Evolutionary conservation across 2,329 filamentous ascomycete species (phyloP), one percentile per base, ranked within the genome.

Genomic region (Colletotrichum tamarilloi): DNA sequence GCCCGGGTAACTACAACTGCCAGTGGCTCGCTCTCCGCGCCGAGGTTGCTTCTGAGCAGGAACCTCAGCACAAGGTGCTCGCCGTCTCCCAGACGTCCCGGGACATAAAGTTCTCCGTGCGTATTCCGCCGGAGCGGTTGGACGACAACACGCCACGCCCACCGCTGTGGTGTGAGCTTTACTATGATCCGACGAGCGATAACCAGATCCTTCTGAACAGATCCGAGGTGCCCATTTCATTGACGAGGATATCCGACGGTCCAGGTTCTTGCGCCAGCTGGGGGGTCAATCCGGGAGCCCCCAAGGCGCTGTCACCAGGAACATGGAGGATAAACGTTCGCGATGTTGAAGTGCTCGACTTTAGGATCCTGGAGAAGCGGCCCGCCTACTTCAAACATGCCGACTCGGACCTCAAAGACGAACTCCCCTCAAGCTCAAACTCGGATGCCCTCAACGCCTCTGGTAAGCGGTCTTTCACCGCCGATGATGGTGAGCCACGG

Each of bases 31-130:
- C 86, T 19, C 82, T 91, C 64, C 87, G 87, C 68, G 86, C 88
- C 74, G 88, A 90, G 78, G 84, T 87, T 49, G 84, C 87, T 49
- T 85, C 87, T 22, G 79, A 87, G 53, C 84, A 87, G 69, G 71
- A 72, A n/a, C 85, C 87, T n/a, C 84, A 86, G 74, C 86, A 90
- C 79, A 88, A 86, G 77, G 89, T 91, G 60, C 80, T 91, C 30
- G 89, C 89, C 46, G 89, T 91, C 77, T 90, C 88, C 76, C 89
- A 91, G 82, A 91, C 89, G 5, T 84, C 86, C 74, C 86, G 86
- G 77, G 88, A 91, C 79, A 89, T 90, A 84, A 90, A 89, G 74
- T 90, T 90, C 77, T 87, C 87, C 52, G 87, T 91, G 73, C 84
- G 86, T 62, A 88, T 91, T 69, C 89, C 88, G 5, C 84, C 85